Evolutionary conservation across 2,329 filamentous ascomycete species (phyloP).

Genomic region (Aureobasidium sp.): DNA sequence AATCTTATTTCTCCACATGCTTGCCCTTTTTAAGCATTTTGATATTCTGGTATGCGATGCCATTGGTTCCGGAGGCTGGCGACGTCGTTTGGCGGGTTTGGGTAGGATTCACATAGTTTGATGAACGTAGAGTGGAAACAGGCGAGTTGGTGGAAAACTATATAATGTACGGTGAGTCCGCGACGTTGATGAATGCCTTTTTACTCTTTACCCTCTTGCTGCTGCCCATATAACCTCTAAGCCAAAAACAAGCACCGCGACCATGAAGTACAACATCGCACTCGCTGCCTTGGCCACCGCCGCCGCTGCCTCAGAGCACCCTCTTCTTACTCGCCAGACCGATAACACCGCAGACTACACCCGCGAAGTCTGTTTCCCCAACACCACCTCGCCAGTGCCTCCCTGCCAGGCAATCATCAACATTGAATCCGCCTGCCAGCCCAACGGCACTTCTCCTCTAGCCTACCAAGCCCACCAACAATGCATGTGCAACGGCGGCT

Average conservation of each 20-base stretch:
- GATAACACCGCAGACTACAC: slow-evolving; percentile 13
- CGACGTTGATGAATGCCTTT: not conserved
- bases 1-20: not conserved
- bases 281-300: not conserved
- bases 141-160: not conserved
- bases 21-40: not conserved
- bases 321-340: not conserved
- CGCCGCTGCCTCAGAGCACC: not conserved
- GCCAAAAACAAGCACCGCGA: no score
- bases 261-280: slow-evolving; percentile 2
- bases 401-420: slow-evolving; percentile 31
- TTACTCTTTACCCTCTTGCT: not conserved
- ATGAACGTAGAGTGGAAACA: not conserved
- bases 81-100: not conserved
- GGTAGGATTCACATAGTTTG: not conserved
- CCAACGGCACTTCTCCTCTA: slow-evolving; percentile 29
- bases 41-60: not conserved
- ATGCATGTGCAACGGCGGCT: slow-evolving; percentile 40
- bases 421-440: slow-evolving; percentile 30
- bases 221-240: not conserved
- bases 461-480: slow-evolving; percentile 27
- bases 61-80: not conserved
- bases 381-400: slow-evolving; percentile 20
- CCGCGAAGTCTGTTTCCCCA: slow-evolving; percentile 15
- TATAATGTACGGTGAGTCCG: not conserved